Evolutionary conservation across 768 basidiomycete genomes (phyloP).

Genomic region (Floccularia luteovirens): DNA sequence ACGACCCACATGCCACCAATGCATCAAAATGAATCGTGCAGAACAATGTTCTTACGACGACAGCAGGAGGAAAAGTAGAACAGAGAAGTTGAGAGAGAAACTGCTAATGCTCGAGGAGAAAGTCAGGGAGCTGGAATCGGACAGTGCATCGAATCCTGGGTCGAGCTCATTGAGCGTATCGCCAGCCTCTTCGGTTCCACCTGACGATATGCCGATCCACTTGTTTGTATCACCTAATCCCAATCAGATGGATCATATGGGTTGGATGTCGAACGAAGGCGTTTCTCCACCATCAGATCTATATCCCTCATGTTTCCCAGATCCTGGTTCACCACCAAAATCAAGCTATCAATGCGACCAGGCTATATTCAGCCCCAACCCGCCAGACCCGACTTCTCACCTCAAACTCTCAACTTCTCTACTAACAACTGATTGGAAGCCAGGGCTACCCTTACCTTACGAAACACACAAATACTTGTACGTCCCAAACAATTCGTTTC

Average conservation of each 20-base stretch:
- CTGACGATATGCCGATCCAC: background rate
- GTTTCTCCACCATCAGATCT: no score
- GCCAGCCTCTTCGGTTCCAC: background rate
- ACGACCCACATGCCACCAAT: slow-evolving; percentile 50
- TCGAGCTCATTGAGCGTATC: slow-evolving; percentile 1
- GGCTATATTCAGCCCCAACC: no score
- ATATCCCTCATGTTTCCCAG: no score
- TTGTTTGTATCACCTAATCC: background rate
- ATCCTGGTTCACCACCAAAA: no score
- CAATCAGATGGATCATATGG: background rate
- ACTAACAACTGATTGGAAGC: slow-evolving; percentile 13
- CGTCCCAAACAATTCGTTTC: slow-evolving; percentile 7
- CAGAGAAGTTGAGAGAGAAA: slow-evolving; percentile 50
- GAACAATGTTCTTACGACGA: slow-evolving; percentile 55
- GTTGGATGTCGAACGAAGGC: background rate
- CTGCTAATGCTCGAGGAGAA: slow-evolving; percentile 43
- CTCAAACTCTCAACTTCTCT: slow-evolving; percentile 8
- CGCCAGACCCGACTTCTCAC: background rate
- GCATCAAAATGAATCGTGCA: slow-evolving; percentile 42
- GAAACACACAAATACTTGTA: slow-evolving; percentile 31
- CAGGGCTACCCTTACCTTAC: slow-evolving; percentile 18
- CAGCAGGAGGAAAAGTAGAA: slow-evolving; percentile 50
- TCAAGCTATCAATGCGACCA: no score
- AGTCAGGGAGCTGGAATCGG: slow-evolving; percentile 44
- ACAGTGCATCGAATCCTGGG: slow-evolving; percentile 17